phyloP scores from a whole-genome alignment of 2,329 filamentous ascomycete genomes.

The Rhynchosporium graminicola region DNA sequence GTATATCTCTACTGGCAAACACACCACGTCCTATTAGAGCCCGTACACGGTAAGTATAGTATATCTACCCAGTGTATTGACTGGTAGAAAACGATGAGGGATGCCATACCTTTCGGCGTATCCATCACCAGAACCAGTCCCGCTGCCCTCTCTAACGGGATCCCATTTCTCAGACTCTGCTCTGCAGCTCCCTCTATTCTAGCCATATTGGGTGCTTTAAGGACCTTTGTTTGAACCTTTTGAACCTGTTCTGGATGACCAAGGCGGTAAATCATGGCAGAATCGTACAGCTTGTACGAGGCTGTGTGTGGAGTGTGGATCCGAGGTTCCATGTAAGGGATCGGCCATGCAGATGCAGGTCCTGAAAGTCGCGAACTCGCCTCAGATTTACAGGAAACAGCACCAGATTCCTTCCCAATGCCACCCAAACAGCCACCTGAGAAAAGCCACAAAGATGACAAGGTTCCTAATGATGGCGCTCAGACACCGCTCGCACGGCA shows the following conservation, averaged over 20 bases:
- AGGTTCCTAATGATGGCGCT: constrained; percentile 8
- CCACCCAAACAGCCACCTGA: constrained; percentile 19
- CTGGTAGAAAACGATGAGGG: constrained; percentile 4
- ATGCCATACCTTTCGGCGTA: constrained; percentile 51
- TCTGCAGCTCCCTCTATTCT: constrained; percentile 5
- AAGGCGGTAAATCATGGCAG: no score
- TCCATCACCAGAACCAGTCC: constrained; percentile 47
- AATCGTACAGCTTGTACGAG: no score
- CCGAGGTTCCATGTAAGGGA: no score
- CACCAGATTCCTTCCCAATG: constrained; percentile 22
- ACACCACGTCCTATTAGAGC: constrained; percentile 50
- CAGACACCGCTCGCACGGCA: constrained; percentile 26
- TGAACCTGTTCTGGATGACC: no score
- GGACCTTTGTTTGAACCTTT: constrained; percentile 6
- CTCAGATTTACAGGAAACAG: background rate
- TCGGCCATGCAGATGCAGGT: no score
- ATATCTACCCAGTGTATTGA: background rate
- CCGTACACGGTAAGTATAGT: background rate
- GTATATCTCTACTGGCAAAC: constrained; percentile 50
- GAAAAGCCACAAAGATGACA: constrained; percentile 3
- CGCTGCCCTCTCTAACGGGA: constrained; percentile 45
- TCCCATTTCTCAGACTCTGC: constrained; percentile 19
- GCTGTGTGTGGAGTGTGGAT: no score
- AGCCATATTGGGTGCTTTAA: constrained; percentile 3
- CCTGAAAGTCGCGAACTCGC: constrained; percentile 12